Evolutionary conservation across 2,329 filamentous ascomycete species (phyloP).

Genomic region (Sclerotinia spermophila): DNA sequence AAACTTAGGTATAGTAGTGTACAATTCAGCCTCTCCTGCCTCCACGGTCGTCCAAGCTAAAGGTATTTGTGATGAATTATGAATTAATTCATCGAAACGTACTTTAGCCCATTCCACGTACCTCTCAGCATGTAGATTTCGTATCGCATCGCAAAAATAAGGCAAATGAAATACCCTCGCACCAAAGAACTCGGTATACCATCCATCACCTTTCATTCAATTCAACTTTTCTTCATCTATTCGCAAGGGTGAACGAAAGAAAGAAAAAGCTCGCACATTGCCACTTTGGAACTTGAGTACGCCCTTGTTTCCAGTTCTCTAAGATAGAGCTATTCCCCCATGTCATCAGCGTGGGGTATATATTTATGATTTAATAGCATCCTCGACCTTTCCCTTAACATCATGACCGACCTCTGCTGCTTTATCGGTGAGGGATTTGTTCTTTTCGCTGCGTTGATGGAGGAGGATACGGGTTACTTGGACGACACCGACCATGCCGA

Average conservation of each 20-base stretch:
- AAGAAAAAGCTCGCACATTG: background rate
- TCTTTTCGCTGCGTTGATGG: constrained; percentile 59
- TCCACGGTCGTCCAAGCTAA: too few relatives aligned
- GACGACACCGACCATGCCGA: constrained; percentile 79
- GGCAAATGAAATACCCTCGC: background rate
- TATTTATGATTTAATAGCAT: constrained; percentile 38
- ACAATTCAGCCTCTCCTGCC: background rate
- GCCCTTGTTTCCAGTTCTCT: background rate
- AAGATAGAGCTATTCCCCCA: background rate
- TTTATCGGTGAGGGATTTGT: constrained; percentile 33
- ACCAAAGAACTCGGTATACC: background rate
- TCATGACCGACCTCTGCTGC: constrained; percentile 23
- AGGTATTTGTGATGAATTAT: background rate
- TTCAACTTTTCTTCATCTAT: background rate
- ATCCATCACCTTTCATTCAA: background rate
- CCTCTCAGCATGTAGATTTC: background rate
- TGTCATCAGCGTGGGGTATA: background rate
- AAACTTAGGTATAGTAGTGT: background rate
- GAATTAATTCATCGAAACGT: background rate
- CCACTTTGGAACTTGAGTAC: background rate
- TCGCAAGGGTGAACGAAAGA: background rate
- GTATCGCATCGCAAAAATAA: background rate
- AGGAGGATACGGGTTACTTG: constrained; percentile 75
- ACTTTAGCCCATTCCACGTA: background rate
- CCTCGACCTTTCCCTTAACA: constrained; percentile 36